Percentiles rank a stretch among this genome's conserved stretches.
These are phyloP conservation scores for Solanum ossicruentum DNA, from an alignment of 257 asterid genomes.

Conservation along the genomic window DNA sequence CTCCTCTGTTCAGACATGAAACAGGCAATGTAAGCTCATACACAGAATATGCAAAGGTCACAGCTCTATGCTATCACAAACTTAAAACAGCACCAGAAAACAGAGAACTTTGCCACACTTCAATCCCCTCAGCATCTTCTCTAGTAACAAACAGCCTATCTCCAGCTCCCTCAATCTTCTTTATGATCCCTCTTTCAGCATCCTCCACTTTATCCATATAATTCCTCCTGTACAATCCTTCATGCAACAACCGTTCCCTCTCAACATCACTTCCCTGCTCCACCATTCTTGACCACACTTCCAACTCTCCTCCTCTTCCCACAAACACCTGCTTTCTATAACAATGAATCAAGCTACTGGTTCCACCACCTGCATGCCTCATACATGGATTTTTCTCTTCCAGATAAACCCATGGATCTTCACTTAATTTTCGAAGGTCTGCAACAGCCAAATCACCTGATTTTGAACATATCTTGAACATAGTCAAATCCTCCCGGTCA, in stretches of 20 bases:
- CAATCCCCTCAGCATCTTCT: constrained; percentile 79
- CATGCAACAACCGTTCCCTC: constrained; percentile 23
- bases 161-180: constrained; percentile 84
- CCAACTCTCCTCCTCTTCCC: constrained; percentile 80
- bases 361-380: constrained; percentile 46
- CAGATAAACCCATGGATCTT: constrained; percentile 92
- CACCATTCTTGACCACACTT: constrained; percentile 75
- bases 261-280: constrained; percentile 6
- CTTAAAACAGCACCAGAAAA: constrained; percentile 43
- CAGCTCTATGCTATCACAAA: constrained; percentile 14
- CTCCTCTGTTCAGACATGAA: not conserved
- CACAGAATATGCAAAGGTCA: not conserved
- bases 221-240: constrained; percentile 68
- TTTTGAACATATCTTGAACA: constrained; percentile 80
- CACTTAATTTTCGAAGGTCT: constrained; percentile 58
- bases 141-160: constrained; percentile 74
- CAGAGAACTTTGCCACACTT: constrained; percentile 82
- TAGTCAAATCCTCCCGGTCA: constrained; percentile 32
- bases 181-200: constrained; percentile 58
- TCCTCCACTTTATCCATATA: constrained; percentile 64
- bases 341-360: constrained; percentile 38
- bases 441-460: constrained; percentile 92
- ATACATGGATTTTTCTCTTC: constrained; percentile 79
- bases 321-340: constrained; percentile 66
- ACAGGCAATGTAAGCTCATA: not conserved